phyloP scores from a whole-genome alignment of 2,329 filamentous ascomycete species.

The Akanthomyces dipterigenus region DNA sequence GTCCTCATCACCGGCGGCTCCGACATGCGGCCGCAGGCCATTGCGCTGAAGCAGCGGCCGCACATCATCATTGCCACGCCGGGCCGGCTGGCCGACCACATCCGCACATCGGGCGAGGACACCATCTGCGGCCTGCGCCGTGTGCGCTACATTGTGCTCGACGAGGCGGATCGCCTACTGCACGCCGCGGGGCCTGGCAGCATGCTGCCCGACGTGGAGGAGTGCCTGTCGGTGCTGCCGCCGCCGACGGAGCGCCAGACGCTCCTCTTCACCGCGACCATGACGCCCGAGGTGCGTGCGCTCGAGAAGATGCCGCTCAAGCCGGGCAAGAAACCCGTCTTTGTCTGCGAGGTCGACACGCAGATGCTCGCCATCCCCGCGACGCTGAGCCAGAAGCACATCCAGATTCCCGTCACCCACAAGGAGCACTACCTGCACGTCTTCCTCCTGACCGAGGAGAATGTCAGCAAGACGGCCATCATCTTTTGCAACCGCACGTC shows the following conservation, averaged over 20 bases:
- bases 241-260: constrained; percentile 78
- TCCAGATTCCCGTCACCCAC: constrained; percentile 85
- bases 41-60: constrained; percentile 72
- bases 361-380: constrained; percentile 68
- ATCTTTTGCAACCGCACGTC: constrained; percentile 91
- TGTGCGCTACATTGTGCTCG: constrained; percentile 80
- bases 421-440: constrained; percentile 92
- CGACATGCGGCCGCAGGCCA: constrained; percentile 87
- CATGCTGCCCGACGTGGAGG: constrained; percentile 92
- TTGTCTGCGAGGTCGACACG: constrained; percentile 83
- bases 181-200: constrained; percentile 65
- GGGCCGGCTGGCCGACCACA: constrained; percentile 87
- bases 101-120: constrained; percentile 83
- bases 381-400: constrained; percentile 75
- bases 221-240: constrained; percentile 76
- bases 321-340: constrained; percentile 67
- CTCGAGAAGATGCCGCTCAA: constrained; percentile 70
- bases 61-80: constrained; percentile 94
- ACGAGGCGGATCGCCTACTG: constrained; percentile 89
- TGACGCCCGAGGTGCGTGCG: constrained; percentile 85
- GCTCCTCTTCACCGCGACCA: constrained; percentile 89
- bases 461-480: constrained; percentile 71
- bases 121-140: constrained; percentile 76
- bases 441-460: constrained; percentile 72
- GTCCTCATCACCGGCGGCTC: constrained; percentile 86